Conservation (phyloP, 2,329 filamentous ascomycete genomes). For the Calycina herbarum region DNA sequence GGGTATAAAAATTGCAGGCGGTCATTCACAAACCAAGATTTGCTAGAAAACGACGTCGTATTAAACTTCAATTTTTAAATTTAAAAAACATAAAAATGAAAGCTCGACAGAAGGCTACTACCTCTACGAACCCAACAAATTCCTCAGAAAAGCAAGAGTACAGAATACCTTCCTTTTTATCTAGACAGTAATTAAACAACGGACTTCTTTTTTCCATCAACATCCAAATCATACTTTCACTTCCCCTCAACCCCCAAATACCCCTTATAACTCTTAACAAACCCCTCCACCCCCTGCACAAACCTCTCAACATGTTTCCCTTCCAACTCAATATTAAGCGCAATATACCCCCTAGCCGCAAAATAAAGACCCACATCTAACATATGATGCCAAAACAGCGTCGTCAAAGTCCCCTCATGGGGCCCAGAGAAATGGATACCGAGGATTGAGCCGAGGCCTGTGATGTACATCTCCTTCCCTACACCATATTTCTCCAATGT, state of each 20-base stretch:
- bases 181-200: too few relatives aligned
- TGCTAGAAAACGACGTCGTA: too few relatives aligned
- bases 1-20: too few relatives aligned
- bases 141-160: too few relatives aligned
- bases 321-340: not conserved
- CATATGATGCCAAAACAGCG: conserved; percentile 1
- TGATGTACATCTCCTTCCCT: not conserved
- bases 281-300: not conserved
- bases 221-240: not conserved
- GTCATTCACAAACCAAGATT: too few relatives aligned
- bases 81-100: too few relatives aligned
- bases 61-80: too few relatives aligned
- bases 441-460: not conserved
- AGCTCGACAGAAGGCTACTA: too few relatives aligned
- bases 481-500: too few relatives aligned
- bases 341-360: not conserved
- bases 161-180: too few relatives aligned
- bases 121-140: too few relatives aligned
- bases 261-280: not conserved
- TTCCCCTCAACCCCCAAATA: not conserved
- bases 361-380: not conserved
- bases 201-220: too few relatives aligned
- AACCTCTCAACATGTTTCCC: not conserved
- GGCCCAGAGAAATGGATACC: not conserved
- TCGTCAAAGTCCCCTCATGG: not conserved